A percentile compares a stretch with the other conserved stretches of the same genome.
Conservation (phyloP, 2,329 filamentous ascomycete species). For the Aspergillus uvarum region DNA sequence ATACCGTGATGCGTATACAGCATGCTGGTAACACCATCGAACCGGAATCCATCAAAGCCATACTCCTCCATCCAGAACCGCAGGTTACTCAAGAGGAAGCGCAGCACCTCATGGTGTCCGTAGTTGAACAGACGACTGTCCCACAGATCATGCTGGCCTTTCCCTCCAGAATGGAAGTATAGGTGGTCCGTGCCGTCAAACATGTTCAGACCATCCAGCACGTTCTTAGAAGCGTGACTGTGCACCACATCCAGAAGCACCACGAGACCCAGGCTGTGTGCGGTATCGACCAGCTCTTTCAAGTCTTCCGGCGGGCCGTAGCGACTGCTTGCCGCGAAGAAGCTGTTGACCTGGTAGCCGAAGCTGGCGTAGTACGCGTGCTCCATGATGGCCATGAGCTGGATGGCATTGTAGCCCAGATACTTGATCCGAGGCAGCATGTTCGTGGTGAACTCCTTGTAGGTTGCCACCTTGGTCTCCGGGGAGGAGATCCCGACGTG, state of each 20-base stretch:
- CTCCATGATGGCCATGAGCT: conserved; percentile 99
- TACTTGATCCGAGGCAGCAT: conserved; percentile 88
- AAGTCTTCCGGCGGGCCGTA: conserved; percentile 92
- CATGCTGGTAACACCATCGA: conserved; percentile 98
- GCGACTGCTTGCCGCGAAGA: conserved; percentile 94
- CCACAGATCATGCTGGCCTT: conserved; percentile 89
- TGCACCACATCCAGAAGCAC: conserved; percentile 95
- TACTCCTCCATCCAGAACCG: conserved; percentile 99
- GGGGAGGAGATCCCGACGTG: conserved; percentile 96
- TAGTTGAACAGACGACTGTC: conserved; percentile 98
- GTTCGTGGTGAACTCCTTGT: conserved; percentile 93
- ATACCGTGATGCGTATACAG: conserved; percentile 95
- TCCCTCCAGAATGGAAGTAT: conserved; percentile 87
- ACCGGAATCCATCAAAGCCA: conserved; percentile 92
- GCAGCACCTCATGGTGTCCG: conserved; percentile 85
- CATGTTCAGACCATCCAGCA: conserved; percentile 89
- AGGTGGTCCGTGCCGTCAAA: conserved; percentile 94
- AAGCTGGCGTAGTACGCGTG: conserved; percentile 99
- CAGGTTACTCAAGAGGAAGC: conserved; percentile 94
- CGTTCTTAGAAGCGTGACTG: conserved; percentile 97
- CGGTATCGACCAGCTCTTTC: conserved; percentile 94
- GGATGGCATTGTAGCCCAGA: conserved; percentile 94
- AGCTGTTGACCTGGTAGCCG: conserved; percentile 97
- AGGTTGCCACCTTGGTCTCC: conserved; percentile 83
- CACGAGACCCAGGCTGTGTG: conserved; percentile 84